Base-by-base conservation (phyloP, 2,329 filamentous ascomycete species). In the Diaporthe citri region DNA sequence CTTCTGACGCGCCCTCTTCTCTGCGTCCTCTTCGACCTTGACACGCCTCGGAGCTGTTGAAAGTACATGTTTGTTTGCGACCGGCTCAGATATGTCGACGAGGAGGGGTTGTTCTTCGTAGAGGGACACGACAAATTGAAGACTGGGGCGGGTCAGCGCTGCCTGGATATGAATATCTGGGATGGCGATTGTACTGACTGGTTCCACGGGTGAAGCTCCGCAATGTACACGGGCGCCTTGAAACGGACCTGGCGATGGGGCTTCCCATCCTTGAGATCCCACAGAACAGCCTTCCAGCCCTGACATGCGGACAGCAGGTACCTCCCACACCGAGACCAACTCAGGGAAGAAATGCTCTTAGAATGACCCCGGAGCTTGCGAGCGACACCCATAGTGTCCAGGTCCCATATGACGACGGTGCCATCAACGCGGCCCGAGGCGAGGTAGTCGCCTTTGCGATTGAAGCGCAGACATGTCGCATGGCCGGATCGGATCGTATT, bases 371-470 rank as follows among this genome's bases (percentile, higher is more conserved):
- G 92, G 77, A 99, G 88, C 85, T 98, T 99, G 81, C 95, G 93
- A 75, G 97, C 97, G 6, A 98, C 95, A 51, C 97, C 96, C 89
- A 97, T 97, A 13, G 97, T 99, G 85, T 99, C 97, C 67, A 98
- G 91, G 82, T 99, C 97, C 89, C 97, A 99, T 62, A 99, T 94
- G 73, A 97, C 95, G 55, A 99, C 94, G 7, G 95, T 97, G 78
- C 97, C 97, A 85, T 99, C 97, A 77, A 95, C 94, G 82, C 97
- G 93, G 77, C 97, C 97, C 41, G 96, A 97, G 59, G 97, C 97
- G 77, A 99, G 92, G 80, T 97, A 96, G 85, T 99, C 96, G 84
- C 97, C 97, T 82, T 93, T 94, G 82, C 95, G 94, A 82, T 96
- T 98, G 89, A 99, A 99, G 78, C 96, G 95, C 77, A 93, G 85